Evolutionary conservation across 2,329 filamentous ascomycete genomes (phyloP).

Genomic region (Bipolaris sorokiniana): DNA sequence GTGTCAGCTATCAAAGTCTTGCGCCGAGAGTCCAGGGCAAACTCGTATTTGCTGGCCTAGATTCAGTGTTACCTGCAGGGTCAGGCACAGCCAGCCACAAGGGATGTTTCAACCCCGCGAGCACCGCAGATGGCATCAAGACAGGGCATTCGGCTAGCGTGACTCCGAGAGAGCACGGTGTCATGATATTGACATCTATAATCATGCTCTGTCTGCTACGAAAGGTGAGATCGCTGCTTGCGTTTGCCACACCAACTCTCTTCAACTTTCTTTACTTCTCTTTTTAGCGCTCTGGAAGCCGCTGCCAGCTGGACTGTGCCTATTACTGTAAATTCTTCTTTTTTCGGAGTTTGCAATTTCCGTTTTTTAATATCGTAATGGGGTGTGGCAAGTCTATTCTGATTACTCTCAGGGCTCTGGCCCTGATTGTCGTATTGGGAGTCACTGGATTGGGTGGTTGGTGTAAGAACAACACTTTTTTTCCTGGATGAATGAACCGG

Average conservation of each 20-base stretch:
- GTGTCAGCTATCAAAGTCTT: background rate
- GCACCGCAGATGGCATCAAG: slow-evolving; percentile 9
- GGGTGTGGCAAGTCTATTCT: slow-evolving; percentile 22
- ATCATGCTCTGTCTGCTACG: slow-evolving; percentile 4
- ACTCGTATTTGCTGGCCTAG: slow-evolving; percentile 7
- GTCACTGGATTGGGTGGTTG: slow-evolving; percentile 34
- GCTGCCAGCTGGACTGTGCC: slow-evolving; percentile 37
- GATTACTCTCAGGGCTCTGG: slow-evolving; percentile 29
- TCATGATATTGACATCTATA: slow-evolving; percentile 13
- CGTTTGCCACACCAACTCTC: slow-evolving; percentile 9
- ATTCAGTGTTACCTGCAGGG: slow-evolving; percentile 11
- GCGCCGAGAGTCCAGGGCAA: slow-evolving; percentile 1
- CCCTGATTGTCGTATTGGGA: slow-evolving; percentile 27
- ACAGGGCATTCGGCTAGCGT: slow-evolving; percentile 12
- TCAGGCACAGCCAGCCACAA: slow-evolving; percentile 13
- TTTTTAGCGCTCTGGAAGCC: slow-evolving; percentile 35
- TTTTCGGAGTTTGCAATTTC: background rate
- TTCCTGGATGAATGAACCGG: background rate
- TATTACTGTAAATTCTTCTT: slow-evolving; percentile 15
- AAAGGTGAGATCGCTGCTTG: slow-evolving; percentile 1
- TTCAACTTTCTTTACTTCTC: slow-evolving; percentile 14
- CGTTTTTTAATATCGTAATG: slow-evolving; percentile 22
- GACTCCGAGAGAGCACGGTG: slow-evolving; percentile 13
- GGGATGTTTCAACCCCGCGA: slow-evolving; percentile 13
- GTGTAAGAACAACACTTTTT: slow-evolving; percentile 22